Conservation (phyloP, 305 asterid species). For the Withania somnifera region DNA sequence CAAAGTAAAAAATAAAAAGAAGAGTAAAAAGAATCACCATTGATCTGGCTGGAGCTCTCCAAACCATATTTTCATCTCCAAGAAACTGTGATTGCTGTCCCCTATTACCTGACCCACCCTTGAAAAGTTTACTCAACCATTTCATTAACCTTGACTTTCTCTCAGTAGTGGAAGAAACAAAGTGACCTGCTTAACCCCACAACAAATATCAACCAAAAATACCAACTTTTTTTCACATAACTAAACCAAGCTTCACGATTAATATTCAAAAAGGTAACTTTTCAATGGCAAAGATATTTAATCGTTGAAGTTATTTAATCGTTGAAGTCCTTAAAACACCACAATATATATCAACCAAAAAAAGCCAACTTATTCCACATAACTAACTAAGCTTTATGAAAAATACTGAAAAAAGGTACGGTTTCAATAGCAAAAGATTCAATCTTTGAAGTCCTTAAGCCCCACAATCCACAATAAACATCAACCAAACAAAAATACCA, state of each 20-base stretch:
- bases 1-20: background rate
- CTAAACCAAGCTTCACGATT: background rate
- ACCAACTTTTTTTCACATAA: background rate
- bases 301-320: no score
- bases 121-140: constrained; percentile 74
- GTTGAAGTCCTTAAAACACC: background rate
- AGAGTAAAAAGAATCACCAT: constrained; percentile 27
- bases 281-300: background rate
- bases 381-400: background rate
- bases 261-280: background rate
- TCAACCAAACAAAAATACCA: background rate
- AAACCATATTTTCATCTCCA: constrained; percentile 74
- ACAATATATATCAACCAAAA: background rate
- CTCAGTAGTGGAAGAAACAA: constrained; percentile 59
- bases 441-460: background rate
- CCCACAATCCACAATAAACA: background rate
- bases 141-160: constrained; percentile 77
- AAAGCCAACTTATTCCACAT: background rate
- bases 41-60: constrained; percentile 64
- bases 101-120: constrained; percentile 40
- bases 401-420: background rate
- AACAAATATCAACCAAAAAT: constrained; percentile 4
- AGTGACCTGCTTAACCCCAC: constrained; percentile 51
- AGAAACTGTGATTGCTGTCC: constrained; percentile 53
- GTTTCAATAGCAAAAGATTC: background rate